A percentile compares a stretch with the other conserved stretches of the same genome.
Evolutionary conservation across 1,284 basidiomycete genomes (phyloP).

Genomic region (Gymnopus androsaceus): DNA sequence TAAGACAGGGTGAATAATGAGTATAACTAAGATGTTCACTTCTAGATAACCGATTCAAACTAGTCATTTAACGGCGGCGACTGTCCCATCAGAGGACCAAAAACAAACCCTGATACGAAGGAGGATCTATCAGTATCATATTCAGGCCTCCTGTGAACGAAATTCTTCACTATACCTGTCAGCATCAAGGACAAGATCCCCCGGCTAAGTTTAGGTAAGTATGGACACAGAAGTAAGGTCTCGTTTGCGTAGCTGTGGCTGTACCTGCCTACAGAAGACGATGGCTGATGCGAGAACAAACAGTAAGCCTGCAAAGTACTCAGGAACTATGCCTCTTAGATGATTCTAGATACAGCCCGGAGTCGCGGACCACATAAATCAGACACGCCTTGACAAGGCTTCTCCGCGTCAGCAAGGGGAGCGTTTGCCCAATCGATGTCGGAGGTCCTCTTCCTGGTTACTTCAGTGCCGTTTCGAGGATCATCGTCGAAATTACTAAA

Average conservation of each 20-base stretch:
- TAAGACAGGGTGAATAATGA: too few species aligned
- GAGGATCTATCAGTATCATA: slow-evolving; percentile 1
- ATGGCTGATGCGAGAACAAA: not conserved
- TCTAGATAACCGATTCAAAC: too few species aligned
- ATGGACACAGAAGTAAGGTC: not conserved
- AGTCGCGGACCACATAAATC: not conserved
- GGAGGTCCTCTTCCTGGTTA: not conserved
- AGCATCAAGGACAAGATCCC: slow-evolving; percentile 1
- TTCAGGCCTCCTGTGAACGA: not conserved
- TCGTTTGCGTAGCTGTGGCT: slow-evolving; percentile 1
- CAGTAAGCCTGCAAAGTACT: not conserved
- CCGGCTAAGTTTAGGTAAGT: not conserved
- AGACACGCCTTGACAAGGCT: not conserved
- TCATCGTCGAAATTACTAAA: not conserved
- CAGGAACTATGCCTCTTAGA: not conserved
- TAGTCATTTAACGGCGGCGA: too few species aligned
- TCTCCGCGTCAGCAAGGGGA: not conserved
- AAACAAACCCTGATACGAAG: not conserved
- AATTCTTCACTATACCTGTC: slow-evolving; percentile 8
- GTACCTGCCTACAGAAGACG: slow-evolving; percentile 6
- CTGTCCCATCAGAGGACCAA: not conserved
- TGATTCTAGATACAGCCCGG: too few species aligned
- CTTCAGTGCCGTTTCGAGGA: not conserved
- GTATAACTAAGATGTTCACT: too few species aligned
- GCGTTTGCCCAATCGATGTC: not conserved